Evolutionary conservation across 371 early-diverging fungal species (phyloP), one percentile per base, ranked within the genome.

Genomic region (Thermomucor indicae-seudaticae): DNA sequence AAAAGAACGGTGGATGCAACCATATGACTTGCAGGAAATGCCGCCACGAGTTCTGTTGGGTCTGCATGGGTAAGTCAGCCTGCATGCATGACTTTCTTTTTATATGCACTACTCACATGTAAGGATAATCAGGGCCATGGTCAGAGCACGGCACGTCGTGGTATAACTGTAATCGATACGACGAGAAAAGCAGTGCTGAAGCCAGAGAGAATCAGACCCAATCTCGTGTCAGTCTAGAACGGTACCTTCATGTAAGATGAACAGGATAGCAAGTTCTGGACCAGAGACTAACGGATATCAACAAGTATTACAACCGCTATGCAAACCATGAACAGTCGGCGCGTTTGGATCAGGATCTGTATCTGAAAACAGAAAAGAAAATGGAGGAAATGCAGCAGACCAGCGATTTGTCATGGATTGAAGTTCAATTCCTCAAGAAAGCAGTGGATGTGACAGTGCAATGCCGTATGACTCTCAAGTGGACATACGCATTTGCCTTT

Each of bases 1-100:
- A 98, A 64, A 98, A 98, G 78, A 96, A 96, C 67, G 97, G 97
- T 57, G 92, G 92, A 6, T 94, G 94, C 69, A 94, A 94, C 65
- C 94, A 94, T 56, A 94, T 94, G 92, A 89, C 90, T 1, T 94
- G 94, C 70, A 82, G 89, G 53, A 88, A 90, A 57, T 93, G 93
- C 57, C 72, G 75, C 53, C 73, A 91, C 64, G 91, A 94, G 54
- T 94, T 91, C 51, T 93, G 94, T 62, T 93, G 93, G 93, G 82
- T 88, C n/a, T 88, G 88, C 64, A 78, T 80, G 78, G 79, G 78
- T 53, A 60, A 53, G 31, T 14, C 12, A 6, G 30, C 5, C 24
- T 11, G 43, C 12, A n/a, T n/a, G n/a, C n/a, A n/a, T 16, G 22
- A 29, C 7, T n/a, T 19, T 45, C 2, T 10, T 52, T 46, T 35